Evolutionary conservation across 345 rosid species (phyloP).

Genomic region (Ceriops tagal): DNA sequence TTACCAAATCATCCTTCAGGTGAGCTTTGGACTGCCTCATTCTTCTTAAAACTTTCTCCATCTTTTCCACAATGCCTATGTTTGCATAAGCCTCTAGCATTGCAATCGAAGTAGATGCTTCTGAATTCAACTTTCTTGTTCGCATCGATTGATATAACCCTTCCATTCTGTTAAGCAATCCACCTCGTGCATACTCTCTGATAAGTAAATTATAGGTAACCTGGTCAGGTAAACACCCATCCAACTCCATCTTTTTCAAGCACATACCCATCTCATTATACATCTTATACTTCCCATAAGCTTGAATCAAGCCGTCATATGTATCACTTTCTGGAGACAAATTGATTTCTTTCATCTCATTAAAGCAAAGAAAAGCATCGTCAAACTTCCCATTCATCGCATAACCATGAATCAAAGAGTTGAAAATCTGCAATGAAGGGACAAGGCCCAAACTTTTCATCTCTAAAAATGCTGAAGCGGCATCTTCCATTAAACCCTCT

Average conservation of each 20-base stretch:
- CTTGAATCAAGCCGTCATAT: conserved; percentile 52
- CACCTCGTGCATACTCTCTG: conserved; percentile 50
- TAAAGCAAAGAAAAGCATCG: conserved; percentile 42
- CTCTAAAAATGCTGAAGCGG: conserved; percentile 35
- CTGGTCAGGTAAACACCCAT: conserved; percentile 48
- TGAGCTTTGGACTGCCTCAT: conserved; percentile 25
- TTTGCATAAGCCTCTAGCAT: conserved; percentile 64
- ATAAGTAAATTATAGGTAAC: conserved; percentile 65
- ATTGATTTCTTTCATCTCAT: conserved; percentile 42
- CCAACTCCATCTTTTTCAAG: conserved; percentile 52
- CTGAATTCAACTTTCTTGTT: conserved; percentile 48
- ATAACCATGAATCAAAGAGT: conserved; percentile 49
- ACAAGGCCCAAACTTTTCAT: conserved; percentile 41
- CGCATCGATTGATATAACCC: conserved; percentile 32
- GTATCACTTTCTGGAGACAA: conserved; percentile 42
- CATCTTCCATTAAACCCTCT: conserved; percentile 44
- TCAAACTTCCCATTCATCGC: conserved; percentile 44
- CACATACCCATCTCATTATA: conserved; percentile 61
- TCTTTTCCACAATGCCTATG: conserved; percentile 51
- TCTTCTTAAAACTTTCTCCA: conserved; percentile 50
- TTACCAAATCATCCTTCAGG: conserved; percentile 47
- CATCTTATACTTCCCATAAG: conserved; percentile 52
- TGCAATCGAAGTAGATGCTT: conserved; percentile 44
- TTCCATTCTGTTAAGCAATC: conserved; percentile 66
- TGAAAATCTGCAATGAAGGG: conserved; percentile 47